Evolutionary conservation across 306 rosid species (phyloP), one percentile per base, ranked within the genome.

Genomic region (Trifolium repens): DNA sequence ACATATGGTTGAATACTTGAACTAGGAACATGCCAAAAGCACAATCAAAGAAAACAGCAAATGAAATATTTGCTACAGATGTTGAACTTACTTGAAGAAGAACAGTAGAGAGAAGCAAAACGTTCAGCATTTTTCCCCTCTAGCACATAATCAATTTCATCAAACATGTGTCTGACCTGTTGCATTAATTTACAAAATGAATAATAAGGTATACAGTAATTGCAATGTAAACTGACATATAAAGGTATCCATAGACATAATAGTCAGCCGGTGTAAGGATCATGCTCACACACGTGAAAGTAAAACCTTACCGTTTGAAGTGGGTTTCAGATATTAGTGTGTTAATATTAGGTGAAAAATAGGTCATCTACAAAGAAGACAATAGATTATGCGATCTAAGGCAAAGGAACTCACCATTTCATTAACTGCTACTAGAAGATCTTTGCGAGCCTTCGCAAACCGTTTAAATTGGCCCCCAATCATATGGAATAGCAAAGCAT

Each of bases 81-180:
- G 49, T 34, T 76, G 44, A 81, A 81, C 96, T 88, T 88, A 90
- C 99, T 35, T 73, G 93, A 81, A 81, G 44, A 59, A 59, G 61
- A 69, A 85, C 91, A 79, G 77, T 90, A 94, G 44, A 94, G 92
- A 78, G 92, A 82, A 72, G 91, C 89, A 80, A 92, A 94, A 63
- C 92, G 99, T 75, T 92, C 96, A 26, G 99, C 97, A 89, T 90
- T 94, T 71, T 84, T 90, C 22, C 89, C 99, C 91, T 94, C 99
- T 16, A 35, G 86, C 57, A 94, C 82, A 82, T 94, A 94, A 85
- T 94, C 91, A 76, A 92, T 94, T 87, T 94, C 99, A 83, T 94
- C 96, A 83, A 94, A 94, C 99, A 94, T 94, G 88, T 94, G 99
- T 58, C 97, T 92, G 69, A 92, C 96, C 97, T 94, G 96, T 82